A percentile compares a stretch with the other conserved stretches of the same genome.
phyloP scores from a whole-genome alignment of 2,329 filamentous ascomycete genomes.

The Fragosphaeria purpurea region DNA sequence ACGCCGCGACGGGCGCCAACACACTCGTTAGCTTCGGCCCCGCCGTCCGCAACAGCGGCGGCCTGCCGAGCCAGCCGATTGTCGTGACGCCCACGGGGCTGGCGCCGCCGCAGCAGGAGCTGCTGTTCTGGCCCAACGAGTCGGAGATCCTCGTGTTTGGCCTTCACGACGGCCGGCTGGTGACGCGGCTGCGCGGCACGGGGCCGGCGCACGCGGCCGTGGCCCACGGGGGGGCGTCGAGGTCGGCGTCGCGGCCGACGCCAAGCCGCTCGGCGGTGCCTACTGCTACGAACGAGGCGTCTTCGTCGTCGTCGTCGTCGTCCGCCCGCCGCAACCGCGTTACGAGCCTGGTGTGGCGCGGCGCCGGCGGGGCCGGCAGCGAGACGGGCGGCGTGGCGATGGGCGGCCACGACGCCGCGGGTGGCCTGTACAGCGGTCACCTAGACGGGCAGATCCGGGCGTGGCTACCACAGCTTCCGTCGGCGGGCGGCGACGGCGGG shows the following conservation, averaged over 20 bases:
- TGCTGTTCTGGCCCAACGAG: slow-evolving; percentile 74
- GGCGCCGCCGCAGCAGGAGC: slow-evolving; percentile 46
- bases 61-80: slow-evolving; percentile 50
- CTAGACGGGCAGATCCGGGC: slow-evolving; percentile 72
- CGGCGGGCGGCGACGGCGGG: slow-evolving; percentile 27
- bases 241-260: background rate
- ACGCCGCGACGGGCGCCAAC: slow-evolving; percentile 70
- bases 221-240: slow-evolving; percentile 13
- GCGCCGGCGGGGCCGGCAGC: slow-evolving; percentile 45
- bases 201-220: slow-evolving; percentile 42
- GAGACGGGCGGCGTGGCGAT: slow-evolving; percentile 47
- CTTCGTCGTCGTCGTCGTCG: slow-evolving; percentile 6
- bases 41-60: slow-evolving; percentile 64
- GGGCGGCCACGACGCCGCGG: slow-evolving; percentile 42
- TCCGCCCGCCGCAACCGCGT: slow-evolving; percentile 54
- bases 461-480: slow-evolving; percentile 55
- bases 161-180: slow-evolving; percentile 62
- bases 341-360: slow-evolving; percentile 65
- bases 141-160: slow-evolving; percentile 72
- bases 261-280: slow-evolving; percentile 6
- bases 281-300: background rate
- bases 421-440: slow-evolving; percentile 67
- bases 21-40: slow-evolving; percentile 84
- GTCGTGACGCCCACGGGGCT: slow-evolving; percentile 53
- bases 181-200: slow-evolving; percentile 61